Conservation (phyloP, 208 protist genomes). For the Vickermania ingenoplastis region DNA sequence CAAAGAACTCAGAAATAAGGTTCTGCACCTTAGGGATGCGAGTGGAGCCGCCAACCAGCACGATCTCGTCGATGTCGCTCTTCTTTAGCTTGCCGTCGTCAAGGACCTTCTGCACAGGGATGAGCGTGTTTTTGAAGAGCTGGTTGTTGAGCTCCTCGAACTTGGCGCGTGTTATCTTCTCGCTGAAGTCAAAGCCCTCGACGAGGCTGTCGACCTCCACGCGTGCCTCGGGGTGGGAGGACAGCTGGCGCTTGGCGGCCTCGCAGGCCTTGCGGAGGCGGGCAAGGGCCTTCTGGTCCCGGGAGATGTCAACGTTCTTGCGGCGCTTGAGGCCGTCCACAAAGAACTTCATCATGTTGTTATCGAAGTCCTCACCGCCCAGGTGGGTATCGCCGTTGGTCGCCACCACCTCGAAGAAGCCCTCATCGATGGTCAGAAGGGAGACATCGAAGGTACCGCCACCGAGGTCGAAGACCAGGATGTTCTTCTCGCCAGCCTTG, state of each 20-base stretch:
- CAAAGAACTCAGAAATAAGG: constrained; percentile 96
- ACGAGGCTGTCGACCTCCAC: constrained; percentile 95
- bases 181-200: constrained; percentile 95
- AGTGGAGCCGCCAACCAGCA: constrained; percentile 93
- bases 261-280: constrained; percentile 59
- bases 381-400: constrained; percentile 98
- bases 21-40: constrained; percentile 97
- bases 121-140: constrained; percentile 94
- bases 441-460: constrained; percentile 97
- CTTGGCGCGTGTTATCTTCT: constrained; percentile 91
- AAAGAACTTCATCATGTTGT: constrained; percentile 42
- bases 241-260: constrained; percentile 65
- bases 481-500: constrained; percentile 73
- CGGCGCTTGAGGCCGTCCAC: constrained; percentile 31
- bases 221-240: constrained; percentile 66
- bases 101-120: constrained; percentile 92
- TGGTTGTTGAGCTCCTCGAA: constrained; percentile 97
- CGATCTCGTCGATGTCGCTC: constrained; percentile 94
- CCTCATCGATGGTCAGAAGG: constrained; percentile 95
- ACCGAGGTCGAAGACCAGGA: constrained; percentile 95
- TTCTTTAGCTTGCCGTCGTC: constrained; percentile 93
- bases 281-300: constrained; percentile 45
- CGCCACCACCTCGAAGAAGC: constrained; percentile 97
- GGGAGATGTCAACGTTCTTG: constrained; percentile 37
- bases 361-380: constrained; percentile 97